phyloP scores from a whole-genome alignment of 495 filamentous ascomycete species.

The Penicillium nucicola region DNA sequence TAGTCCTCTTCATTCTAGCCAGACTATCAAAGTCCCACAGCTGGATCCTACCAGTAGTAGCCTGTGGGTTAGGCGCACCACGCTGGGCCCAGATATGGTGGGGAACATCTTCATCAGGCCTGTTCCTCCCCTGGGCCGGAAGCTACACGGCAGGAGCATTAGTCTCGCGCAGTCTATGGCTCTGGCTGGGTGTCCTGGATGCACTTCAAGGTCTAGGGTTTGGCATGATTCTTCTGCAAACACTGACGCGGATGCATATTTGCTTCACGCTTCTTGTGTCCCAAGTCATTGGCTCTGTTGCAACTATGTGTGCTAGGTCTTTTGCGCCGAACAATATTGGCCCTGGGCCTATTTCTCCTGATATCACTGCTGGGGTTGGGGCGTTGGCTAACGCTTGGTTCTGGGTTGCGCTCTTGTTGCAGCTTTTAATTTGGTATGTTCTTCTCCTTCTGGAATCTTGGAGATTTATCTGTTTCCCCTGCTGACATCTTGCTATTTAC shows the following conservation, averaged over 20 bases:
- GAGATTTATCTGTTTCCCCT: neutral
- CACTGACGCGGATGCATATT: constrained; percentile 48
- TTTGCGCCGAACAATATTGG: constrained; percentile 48
- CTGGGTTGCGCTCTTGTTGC: constrained; percentile 61
- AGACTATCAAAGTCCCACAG: constrained; percentile 43
- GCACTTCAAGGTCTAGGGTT: constrained; percentile 49
- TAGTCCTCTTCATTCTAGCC: constrained; percentile 35
- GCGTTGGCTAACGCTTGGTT: constrained; percentile 59
- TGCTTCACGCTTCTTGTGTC: constrained; percentile 50
- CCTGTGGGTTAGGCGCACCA: constrained; percentile 48
- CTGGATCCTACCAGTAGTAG: constrained; percentile 51
- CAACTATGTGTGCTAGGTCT: constrained; percentile 45
- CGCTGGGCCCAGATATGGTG: constrained; percentile 53
- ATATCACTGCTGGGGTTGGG: constrained; percentile 38
- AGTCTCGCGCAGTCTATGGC: constrained; percentile 47
- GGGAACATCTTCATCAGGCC: constrained; percentile 45
- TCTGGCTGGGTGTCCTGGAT: constrained; percentile 50
- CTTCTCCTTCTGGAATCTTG: neutral
- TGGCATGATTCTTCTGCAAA: constrained; percentile 51
- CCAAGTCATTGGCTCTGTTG: constrained; percentile 48
- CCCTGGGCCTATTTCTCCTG: constrained; percentile 46
- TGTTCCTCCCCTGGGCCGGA: constrained; percentile 50
- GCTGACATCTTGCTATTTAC: neutral
- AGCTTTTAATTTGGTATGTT: constrained; percentile 59
- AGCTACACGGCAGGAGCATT: constrained; percentile 40